Evolutionary conservation across 2,329 filamentous ascomycete genomes (phyloP), one percentile per base, ranked within the genome.

Genomic region (Claviceps sp.): DNA sequence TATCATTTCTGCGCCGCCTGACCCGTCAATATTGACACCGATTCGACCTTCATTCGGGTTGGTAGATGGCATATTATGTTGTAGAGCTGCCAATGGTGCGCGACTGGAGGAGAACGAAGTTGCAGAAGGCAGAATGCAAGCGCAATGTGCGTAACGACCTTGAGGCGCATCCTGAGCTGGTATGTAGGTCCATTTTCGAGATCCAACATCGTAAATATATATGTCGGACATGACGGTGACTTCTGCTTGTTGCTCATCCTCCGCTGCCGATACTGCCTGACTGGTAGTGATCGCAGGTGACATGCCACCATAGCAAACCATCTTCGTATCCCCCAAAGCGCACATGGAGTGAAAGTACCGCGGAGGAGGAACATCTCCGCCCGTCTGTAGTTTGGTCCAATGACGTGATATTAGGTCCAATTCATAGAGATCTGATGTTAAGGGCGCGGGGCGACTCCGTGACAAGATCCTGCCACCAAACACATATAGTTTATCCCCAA

Each of bases 301-400:
- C 93, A 98, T 98, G 59, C 93, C 93, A 53, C 93, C 93, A 67
- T 97, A 98, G 68, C 91, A 97, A 3, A 98, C 91, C 66, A 98
- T 76, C 68, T 97, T 98, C 2, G 89, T 91, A 64, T 97, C 93
- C 22, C 93, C 93, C 2, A 98, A 72, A 1, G 88, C 80, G 65
- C 93, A 98, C 66, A 97, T 87, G 57, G 89, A 97, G 72, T 98
- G 93, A 59, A 98, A 98, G 66, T 98, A 98, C 55, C 93, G 81
- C 8, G 93, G 89, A 2, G 89, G 86, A 1, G 93, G 93, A 40
- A 94, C 73, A 61, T 97, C 89, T 45, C 93, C 93, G 30, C 74
- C 77, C 0, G 87, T 83, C 50, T 95, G 87, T 24, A 97, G 67
- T 65, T 90, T 96, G 13, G 84, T 89, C 93, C 93, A 98, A 68